These are phyloP conservation scores for Microcos paniculata DNA, from an alignment of 345 rosid species.

Conservation along the genomic window DNA sequence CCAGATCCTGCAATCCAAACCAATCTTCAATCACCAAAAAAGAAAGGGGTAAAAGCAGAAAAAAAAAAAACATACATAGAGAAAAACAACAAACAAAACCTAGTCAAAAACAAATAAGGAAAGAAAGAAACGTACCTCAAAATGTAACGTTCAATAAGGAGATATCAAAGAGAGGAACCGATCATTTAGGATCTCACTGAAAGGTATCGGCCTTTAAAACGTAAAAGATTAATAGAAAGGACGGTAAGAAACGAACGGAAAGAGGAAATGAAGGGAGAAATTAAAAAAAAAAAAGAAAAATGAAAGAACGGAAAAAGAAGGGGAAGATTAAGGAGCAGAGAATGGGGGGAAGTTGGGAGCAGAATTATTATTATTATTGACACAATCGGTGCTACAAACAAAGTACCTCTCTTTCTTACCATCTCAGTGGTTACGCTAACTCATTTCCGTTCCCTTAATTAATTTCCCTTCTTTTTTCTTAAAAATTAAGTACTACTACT, in stretches of 20 bases:
- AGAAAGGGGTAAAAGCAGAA: background rate
- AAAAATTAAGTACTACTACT: background rate
- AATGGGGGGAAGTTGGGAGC: constrained; percentile 19
- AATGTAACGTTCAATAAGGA: constrained; percentile 4
- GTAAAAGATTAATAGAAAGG: constrained; percentile 5
- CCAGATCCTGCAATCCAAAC: constrained; percentile 27
- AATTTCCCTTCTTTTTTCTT: background rate
- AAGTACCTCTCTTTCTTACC: constrained; percentile 6
- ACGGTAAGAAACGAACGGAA: constrained; percentile 15
- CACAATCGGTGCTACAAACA: constrained; percentile 24
- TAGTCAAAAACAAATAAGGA: background rate
- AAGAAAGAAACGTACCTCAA: constrained; percentile 12
- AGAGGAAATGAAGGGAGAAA: background rate
- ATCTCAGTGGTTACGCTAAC: constrained; percentile 19
- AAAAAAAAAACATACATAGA: background rate
- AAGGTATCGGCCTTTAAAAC: constrained; percentile 8
- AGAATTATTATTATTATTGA: constrained; percentile 16
- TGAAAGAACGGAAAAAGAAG: constrained; percentile 9
- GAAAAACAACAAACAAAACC: background rate
- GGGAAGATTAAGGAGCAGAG: constrained; percentile 12
- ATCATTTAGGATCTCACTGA: constrained; percentile 41
- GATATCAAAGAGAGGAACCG: constrained; percentile 20
- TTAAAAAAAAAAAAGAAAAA: background rate
- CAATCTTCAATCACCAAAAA: constrained; percentile 5
- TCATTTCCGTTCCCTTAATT: background rate